These are phyloP conservation scores for Flueggea neowawraea DNA, from an alignment of 441 rosid genomes.

Conservation along the genomic window DNA sequence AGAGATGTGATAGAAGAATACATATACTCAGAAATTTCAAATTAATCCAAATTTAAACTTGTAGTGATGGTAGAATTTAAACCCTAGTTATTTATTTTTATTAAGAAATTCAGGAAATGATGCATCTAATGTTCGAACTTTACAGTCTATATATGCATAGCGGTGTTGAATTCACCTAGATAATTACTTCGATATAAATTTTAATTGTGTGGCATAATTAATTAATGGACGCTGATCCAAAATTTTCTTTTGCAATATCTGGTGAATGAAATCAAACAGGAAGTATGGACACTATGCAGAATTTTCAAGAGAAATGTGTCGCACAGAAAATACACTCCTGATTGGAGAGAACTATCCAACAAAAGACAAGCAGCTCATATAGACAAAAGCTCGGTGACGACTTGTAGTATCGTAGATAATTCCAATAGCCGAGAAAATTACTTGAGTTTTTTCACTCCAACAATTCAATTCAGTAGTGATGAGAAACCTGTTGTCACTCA, in stretches of 20 bases:
- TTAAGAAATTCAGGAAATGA: too few species aligned
- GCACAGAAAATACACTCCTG: slow-evolving; percentile 48
- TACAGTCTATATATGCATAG: too few species aligned
- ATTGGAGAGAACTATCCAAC: slow-evolving; percentile 47
- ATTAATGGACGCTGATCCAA: too few species aligned
- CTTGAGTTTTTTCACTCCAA: slow-evolving; percentile 45
- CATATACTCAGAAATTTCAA: too few species aligned
- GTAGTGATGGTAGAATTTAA: too few species aligned
- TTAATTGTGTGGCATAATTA: too few species aligned
- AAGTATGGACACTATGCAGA: slow-evolving; percentile 86
- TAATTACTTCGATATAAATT: too few species aligned
- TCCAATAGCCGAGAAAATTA: slow-evolving; percentile 33
- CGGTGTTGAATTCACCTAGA: too few species aligned
- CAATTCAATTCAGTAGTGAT: slow-evolving; percentile 14
- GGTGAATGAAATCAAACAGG: slow-evolving; percentile 30
- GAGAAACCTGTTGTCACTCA: slow-evolving; percentile 21
- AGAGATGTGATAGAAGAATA: too few species aligned
- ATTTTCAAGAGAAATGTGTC: slow-evolving; percentile 64
- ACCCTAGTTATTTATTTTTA: too few species aligned
- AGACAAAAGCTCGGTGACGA: slow-evolving; percentile 20
- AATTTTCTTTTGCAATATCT: not conserved
- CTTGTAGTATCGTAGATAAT: slow-evolving; percentile 15
- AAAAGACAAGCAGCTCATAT: slow-evolving; percentile 20
- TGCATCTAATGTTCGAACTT: too few species aligned
- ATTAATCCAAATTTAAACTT: too few species aligned